A percentile compares a stretch with the other conserved stretches of the same genome.
phyloP scores from a whole-genome alignment of 2,329 filamentous ascomycete genomes.

The Botryotinia convoluta region DNA sequence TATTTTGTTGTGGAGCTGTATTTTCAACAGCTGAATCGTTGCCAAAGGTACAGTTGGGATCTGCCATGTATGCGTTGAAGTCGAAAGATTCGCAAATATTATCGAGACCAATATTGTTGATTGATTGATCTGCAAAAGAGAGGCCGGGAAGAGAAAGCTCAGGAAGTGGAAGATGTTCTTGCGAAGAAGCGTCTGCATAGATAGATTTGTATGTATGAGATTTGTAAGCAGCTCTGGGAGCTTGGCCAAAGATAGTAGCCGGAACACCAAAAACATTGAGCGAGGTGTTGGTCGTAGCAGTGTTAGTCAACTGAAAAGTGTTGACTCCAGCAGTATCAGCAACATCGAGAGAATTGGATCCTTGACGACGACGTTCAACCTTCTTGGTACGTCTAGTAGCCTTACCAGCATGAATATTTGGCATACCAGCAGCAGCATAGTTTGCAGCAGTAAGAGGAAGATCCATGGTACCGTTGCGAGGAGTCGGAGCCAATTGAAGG shows the following conservation, averaged over 20 bases:
- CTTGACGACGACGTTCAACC: not conserved
- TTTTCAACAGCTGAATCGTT: not conserved
- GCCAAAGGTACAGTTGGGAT: no score
- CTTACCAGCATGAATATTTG: not conserved
- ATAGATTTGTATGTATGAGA: conserved; percentile 10
- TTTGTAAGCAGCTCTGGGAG: not conserved
- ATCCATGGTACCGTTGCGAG: conserved; percentile 15
- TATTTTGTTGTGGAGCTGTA: not conserved
- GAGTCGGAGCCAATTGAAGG: not conserved
- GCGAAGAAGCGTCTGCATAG: not conserved
- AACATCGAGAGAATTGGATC: not conserved
- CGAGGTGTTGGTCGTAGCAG: not conserved
- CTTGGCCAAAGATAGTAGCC: not conserved
- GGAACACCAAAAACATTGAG: conserved; percentile 5
- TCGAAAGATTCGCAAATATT: not conserved
- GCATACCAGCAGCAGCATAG: conserved; percentile 19
- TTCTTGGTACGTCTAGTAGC: not conserved
- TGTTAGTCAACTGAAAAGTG: not conserved
- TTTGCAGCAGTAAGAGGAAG: conserved; percentile 17
- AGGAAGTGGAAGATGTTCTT: not conserved
- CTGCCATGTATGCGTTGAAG: not conserved
- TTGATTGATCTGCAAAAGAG: not conserved
- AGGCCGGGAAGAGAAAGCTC: not conserved
- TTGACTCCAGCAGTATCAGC: not conserved
- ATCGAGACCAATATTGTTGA: not conserved